phyloP scores from a whole-genome alignment of 257 asterid species.

The Solanum sejunctum region DNA sequence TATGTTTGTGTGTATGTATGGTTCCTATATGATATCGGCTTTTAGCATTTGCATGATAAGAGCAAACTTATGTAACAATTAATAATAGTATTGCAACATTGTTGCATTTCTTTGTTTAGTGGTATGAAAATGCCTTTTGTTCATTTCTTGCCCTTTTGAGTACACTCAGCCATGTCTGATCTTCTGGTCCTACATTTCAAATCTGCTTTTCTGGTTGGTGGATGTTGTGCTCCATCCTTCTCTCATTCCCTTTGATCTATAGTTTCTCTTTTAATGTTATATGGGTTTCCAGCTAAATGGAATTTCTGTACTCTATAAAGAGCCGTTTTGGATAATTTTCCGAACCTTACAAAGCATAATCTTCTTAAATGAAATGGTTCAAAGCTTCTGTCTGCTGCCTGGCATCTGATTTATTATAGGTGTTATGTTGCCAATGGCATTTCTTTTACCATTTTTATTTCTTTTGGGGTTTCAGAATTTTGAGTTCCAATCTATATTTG shows the following conservation, averaged over 20 bases:
- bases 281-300: not conserved
- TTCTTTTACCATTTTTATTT: not conserved
- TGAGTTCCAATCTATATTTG: not conserved
- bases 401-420: not conserved
- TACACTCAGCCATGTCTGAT: not conserved
- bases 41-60: not conserved
- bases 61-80: not conserved
- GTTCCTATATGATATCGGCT: not conserved
- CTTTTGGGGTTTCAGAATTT: not conserved
- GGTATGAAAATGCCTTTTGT: not conserved
- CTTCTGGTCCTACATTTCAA: not conserved
- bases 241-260: not conserved
- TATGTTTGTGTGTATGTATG: not conserved
- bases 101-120: not conserved
- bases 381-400: not conserved
- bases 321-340: not conserved
- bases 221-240: not conserved
- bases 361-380: not conserved
- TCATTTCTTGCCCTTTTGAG: not conserved
- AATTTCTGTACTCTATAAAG: not conserved
- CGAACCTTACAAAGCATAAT: not conserved
- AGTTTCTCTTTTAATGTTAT: not conserved
- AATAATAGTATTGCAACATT: not conserved
- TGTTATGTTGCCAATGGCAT: not conserved
- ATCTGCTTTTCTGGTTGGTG: not conserved